Evolutionary conservation across 2,329 filamentous ascomycete species (phyloP).

Genomic region (Aaosphaeria pasadenensis): DNA sequence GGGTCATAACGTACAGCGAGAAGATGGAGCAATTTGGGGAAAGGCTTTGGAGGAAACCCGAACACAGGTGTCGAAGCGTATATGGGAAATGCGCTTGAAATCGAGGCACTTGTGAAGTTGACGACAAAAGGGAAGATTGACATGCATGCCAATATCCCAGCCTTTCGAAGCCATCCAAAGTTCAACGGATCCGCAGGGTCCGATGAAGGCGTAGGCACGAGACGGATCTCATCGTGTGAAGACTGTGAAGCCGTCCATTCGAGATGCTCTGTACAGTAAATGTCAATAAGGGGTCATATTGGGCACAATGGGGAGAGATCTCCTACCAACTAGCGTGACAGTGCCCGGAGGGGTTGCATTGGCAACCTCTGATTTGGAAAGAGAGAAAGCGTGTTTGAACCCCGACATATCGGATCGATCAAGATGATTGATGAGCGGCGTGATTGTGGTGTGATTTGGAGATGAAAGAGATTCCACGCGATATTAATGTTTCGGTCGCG

Average conservation of each 20-base stretch:
- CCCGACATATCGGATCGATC: slow-evolving; percentile 25
- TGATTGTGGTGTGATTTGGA: not conserved
- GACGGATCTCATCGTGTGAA: slow-evolving; percentile 33
- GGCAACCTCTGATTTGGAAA: slow-evolving; percentile 39
- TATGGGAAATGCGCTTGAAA: slow-evolving; percentile 35
- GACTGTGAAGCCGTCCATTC: slow-evolving; percentile 29
- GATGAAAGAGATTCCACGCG: no score
- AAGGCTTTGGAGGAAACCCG: slow-evolving; percentile 25
- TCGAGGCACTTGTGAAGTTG: slow-evolving; percentile 35
- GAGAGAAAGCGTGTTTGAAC: slow-evolving; percentile 32
- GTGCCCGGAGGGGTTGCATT: slow-evolving; percentile 41
- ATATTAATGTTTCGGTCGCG: no score
- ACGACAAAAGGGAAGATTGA: slow-evolving; percentile 36
- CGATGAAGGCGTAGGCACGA: slow-evolving; percentile 38
- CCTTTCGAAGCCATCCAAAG: slow-evolving; percentile 36
- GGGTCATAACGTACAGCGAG: slow-evolving; percentile 20
- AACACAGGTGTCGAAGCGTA: slow-evolving; percentile 31
- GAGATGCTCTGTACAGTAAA: slow-evolving; percentile 19
- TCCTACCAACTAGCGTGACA: slow-evolving; percentile 36
- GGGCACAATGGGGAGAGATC: slow-evolving; percentile 1
- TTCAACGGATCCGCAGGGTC: slow-evolving; percentile 43
- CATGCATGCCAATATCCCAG: slow-evolving; percentile 34
- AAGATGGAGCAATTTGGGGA: slow-evolving; percentile 34
- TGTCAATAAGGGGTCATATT: not conserved
- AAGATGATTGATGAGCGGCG: not conserved